Base-by-base conservation (phyloP, 2,329 filamentous ascomycete genomes). In the Penicillium occitanis region DNA sequence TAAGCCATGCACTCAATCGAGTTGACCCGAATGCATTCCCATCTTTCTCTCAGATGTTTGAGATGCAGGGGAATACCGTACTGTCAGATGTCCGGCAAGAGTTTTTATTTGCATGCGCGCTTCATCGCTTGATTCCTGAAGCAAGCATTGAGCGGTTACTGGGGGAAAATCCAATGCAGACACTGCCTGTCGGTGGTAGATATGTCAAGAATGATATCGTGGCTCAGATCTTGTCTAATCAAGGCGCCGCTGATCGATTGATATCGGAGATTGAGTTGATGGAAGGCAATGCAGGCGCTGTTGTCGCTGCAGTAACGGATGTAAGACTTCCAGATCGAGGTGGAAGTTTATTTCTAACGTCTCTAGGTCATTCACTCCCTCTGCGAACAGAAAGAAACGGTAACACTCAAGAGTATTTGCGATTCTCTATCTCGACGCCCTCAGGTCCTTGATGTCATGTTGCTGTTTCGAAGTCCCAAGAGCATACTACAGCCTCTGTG, bases 281-380 rank as follows among this genome's bases (percentile, higher is more conserved):
- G 85, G 92, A 96, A 72, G 94, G 94, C 1, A 97, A 97, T 76
- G 92, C 92, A 2, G 92, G 91, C 1, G 92, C 92, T 1, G 91
- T 96, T 19, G 91, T 90, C 61, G 88, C 90, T 67, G 93, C 93
- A 2, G 82, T 93, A 53, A 86, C 88, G 46, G 90, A 92, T 81
- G 89, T 90, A 75, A 71, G 82, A 30, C 14, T 55, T 19, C n/a
- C 28, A 25, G 51, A 25, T 25, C 33, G 30, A 13, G 51, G 6
- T 60, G 13, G 5, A 37, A 37, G 50, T 28, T 30, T 25, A 3
- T 57, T 65, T 40, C 65, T 71, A 50, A 71, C 58, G 7, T 11
- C 53, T 17, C 3, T 14, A 81, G 78, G 76, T 86, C 44, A 83
- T 88, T 76, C 79, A 84, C 66, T 82, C 82, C 68, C 80, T 88